phyloP scores from a whole-genome alignment of 805 yeast species.

The Spathaspora girioi region DNA sequence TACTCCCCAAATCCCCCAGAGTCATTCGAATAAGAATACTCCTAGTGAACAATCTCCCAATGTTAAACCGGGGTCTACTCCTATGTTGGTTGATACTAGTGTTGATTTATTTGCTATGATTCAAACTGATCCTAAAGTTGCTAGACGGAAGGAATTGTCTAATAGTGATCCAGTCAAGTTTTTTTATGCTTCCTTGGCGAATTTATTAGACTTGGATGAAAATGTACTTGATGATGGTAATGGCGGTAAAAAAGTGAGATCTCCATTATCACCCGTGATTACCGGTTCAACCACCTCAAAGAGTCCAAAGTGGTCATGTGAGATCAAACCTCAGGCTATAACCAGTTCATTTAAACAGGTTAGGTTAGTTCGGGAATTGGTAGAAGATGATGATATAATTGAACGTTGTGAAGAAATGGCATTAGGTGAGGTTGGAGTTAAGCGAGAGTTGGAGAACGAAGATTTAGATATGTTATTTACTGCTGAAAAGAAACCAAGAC shows the following conservation, averaged over 20 bases:
- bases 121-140: conserved; percentile 38
- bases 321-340: conserved; percentile 43
- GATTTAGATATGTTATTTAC: conserved; percentile 34
- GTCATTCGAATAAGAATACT: conserved; percentile 39
- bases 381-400: conserved; percentile 20
- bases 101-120: conserved; percentile 23
- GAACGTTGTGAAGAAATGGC: conserved; percentile 18
- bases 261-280: conserved; percentile 37
- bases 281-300: neutral
- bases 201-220: conserved; percentile 45
- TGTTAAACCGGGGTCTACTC: conserved; percentile 7
- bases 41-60: conserved; percentile 34
- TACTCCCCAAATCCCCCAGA: conserved; percentile 34
- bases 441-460: conserved; percentile 22
- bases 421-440: conserved; percentile 9
- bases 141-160: conserved; percentile 45
- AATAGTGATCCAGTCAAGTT: conserved; percentile 44
- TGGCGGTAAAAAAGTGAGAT: conserved; percentile 10
- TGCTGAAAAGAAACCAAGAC: conserved; percentile 28
- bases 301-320: conserved; percentile 33
- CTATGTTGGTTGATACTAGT: conserved; percentile 12
- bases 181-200: conserved; percentile 49
- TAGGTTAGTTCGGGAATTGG: conserved; percentile 31
- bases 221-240: neutral
- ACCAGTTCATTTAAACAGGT: conserved; percentile 45